Evolutionary conservation across 2,329 filamentous ascomycete species (phyloP).

Genomic region (Pleoardoris graminearum): DNA sequence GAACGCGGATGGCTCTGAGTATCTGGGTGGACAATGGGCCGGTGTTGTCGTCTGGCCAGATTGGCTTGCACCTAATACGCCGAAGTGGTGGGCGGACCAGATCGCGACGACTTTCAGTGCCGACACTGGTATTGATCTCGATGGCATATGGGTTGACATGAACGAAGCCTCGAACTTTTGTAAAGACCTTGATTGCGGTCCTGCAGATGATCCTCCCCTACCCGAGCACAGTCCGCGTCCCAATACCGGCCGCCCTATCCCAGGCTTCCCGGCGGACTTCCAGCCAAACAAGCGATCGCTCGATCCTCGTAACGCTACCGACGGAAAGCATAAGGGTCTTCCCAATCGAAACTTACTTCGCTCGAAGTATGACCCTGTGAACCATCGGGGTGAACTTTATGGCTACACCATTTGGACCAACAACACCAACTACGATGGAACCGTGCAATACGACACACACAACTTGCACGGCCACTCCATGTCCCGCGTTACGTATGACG

Average conservation of each 20-base stretch:
- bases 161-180: conserved; percentile 48
- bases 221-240: conserved; percentile 58
- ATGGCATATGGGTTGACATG: conserved; percentile 66
- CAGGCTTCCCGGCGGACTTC: conserved; percentile 70
- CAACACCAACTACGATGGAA: conserved; percentile 68
- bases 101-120: conserved; percentile 67
- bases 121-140: conserved; percentile 70
- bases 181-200: conserved; percentile 48
- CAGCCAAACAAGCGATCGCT: conserved; percentile 55
- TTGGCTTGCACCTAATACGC: conserved; percentile 70
- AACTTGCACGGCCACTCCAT: conserved; percentile 79
- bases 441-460: conserved; percentile 73
- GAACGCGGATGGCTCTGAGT: conserved; percentile 58
- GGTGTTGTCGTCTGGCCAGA: conserved; percentile 74
- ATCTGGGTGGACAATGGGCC: conserved; percentile 74
- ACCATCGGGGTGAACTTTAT: conserved; percentile 56
- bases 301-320: conserved; percentile 21
- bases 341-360: conserved; percentile 65
- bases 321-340: conserved; percentile 58
- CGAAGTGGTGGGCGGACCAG: conserved; percentile 70
- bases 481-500: conserved; percentile 65
- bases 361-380: conserved; percentile 68
- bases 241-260: conserved; percentile 64
- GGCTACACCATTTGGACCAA: conserved; percentile 64
- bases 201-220: conserved; percentile 57